Percentiles rank a stretch among this genome's conserved stretches.
Evolutionary conservation across 1,284 basidiomycete genomes (phyloP).

Genomic region (Melanopsichium pennsylvanicum): DNA sequence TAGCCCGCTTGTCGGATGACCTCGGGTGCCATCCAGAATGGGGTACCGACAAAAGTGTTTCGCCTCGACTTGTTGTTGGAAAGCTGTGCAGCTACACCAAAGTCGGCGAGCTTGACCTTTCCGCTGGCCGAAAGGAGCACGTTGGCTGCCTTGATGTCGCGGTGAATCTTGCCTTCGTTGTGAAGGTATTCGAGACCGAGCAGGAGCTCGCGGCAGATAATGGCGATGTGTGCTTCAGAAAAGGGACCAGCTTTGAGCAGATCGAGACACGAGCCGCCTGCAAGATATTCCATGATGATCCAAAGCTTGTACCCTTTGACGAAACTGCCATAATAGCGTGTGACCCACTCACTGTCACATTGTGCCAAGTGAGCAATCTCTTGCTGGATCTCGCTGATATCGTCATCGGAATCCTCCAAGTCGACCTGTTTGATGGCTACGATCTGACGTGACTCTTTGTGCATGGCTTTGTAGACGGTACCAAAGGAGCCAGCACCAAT

Average conservation of each 20-base stretch:
- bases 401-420: slow-evolving; percentile 68
- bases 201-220: slow-evolving; percentile 90
- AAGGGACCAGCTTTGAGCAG: slow-evolving; percentile 89
- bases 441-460: slow-evolving; percentile 89
- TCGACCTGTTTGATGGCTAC: slow-evolving; percentile 97
- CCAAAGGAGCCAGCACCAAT: slow-evolving; percentile 97
- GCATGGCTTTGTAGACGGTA: slow-evolving; percentile 88
- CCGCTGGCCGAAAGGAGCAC: slow-evolving; percentile 87
- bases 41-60: slow-evolving; percentile 89
- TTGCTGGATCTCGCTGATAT: slow-evolving; percentile 77
- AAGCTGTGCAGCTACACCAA: slow-evolving; percentile 92
- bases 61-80: slow-evolving; percentile 78
- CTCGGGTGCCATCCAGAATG: slow-evolving; percentile 98
- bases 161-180: slow-evolving; percentile 91
- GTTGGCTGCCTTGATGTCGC: slow-evolving; percentile 98
- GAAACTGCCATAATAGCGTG: slow-evolving; percentile 94
- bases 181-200: slow-evolving; percentile 95
- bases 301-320: slow-evolving; percentile 96
- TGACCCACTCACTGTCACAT: slow-evolving; percentile 94
- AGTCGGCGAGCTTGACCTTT: slow-evolving; percentile 95
- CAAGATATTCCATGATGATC: slow-evolving; percentile 99
- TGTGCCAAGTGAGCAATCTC: slow-evolving; percentile 95
- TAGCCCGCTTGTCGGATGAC: slow-evolving; percentile 92
- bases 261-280: slow-evolving; percentile 96
- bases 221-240: slow-evolving; percentile 89